Percentiles rank a stretch among this genome's conserved stretches.
Conservation (phyloP, 2,329 filamentous ascomycete genomes). For the Penicillium griseofulvum region DNA sequence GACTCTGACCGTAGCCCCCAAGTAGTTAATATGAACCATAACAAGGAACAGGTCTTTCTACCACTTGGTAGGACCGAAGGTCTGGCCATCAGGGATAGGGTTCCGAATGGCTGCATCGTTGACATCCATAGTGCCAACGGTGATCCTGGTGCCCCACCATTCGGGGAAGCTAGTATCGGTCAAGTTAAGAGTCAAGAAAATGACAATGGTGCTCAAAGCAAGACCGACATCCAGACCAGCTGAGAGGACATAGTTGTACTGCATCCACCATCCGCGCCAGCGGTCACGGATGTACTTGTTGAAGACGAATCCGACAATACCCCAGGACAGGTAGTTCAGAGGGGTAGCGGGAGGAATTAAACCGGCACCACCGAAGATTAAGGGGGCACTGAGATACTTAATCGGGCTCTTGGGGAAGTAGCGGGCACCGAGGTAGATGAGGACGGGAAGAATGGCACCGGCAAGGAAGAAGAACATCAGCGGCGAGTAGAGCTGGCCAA, state of each 20-base stretch:
- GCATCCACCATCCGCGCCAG: conserved; percentile 71
- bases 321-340: conserved; percentile 71
- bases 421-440: conserved; percentile 62
- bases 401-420: conserved; percentile 60
- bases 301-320: conserved; percentile 64
- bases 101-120: conserved; percentile 59
- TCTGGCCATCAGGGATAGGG: conserved; percentile 53
- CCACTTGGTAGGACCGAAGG: conserved; percentile 56
- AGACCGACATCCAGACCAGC: conserved; percentile 69
- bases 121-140: conserved; percentile 61
- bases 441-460: conserved; percentile 60
- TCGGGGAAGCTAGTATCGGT: conserved; percentile 54
- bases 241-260: conserved; percentile 74
- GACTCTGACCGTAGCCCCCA: neutral
- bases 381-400: conserved; percentile 65
- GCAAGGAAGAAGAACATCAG: conserved; percentile 72
- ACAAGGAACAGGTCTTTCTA: neutral
- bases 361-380: conserved; percentile 65
- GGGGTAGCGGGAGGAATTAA: conserved; percentile 67
- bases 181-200: conserved; percentile 67
- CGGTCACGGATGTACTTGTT: conserved; percentile 65
- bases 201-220: conserved; percentile 63
- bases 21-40: neutral
- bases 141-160: conserved; percentile 68
- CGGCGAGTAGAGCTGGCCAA: conserved; percentile 59